Evolutionary conservation across 164 flowering plant genomes (phyloP).

Genomic region (Stephania cephalantha): DNA sequence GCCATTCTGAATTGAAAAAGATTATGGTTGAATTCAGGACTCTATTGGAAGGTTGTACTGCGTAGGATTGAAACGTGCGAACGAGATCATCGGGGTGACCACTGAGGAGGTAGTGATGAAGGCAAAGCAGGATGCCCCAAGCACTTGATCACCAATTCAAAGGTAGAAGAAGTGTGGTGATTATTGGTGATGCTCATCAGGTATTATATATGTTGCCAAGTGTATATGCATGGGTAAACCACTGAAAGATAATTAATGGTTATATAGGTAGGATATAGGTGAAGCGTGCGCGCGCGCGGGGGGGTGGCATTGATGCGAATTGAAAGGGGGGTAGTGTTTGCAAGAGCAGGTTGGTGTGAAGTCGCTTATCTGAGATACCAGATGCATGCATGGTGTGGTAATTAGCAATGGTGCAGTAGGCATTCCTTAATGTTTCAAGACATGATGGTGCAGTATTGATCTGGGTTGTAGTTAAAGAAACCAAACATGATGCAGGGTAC

Average conservation of each 20-base stretch:
- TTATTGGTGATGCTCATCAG: neutral
- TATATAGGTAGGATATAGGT: neutral
- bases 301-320: neutral
- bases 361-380: no score
- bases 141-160: neutral
- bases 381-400: no score
- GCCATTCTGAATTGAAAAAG: neutral
- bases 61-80: conserved; percentile 74
- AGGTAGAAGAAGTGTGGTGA: neutral
- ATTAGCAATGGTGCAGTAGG: no score
- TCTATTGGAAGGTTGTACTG: conserved; percentile 65
- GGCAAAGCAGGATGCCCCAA: conserved; percentile 40
- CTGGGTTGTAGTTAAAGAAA: no score
- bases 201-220: neutral
- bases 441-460: no score
- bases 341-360: no score
- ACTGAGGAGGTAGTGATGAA: conserved; percentile 85
- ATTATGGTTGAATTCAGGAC: conserved; percentile 39
- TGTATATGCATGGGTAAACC: no score
- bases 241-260: neutral
- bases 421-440: no score
- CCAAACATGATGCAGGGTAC: no score
- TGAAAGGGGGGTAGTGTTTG: no score
- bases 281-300: neutral
- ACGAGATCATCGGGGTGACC: conserved; percentile 86